A percentile compares a stretch with the other conserved stretches of the same genome.
phyloP scores from a whole-genome alignment of 768 basidiomycete genomes.

The Wakefieldia striispora region DNA sequence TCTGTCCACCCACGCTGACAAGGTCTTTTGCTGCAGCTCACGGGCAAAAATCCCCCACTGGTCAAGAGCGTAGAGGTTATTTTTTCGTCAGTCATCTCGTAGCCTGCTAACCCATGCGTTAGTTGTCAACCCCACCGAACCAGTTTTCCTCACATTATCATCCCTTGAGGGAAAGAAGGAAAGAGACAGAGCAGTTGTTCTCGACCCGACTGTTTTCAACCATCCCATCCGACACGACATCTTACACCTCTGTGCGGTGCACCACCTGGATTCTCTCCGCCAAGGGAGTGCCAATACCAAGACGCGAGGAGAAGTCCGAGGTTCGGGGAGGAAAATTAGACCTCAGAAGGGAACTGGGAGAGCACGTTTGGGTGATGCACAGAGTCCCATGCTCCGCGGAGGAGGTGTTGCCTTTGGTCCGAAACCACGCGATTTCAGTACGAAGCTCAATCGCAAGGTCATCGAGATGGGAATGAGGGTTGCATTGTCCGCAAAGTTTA shows the following conservation, averaged over 20 bases:
- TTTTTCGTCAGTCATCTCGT: slow-evolving; percentile 6
- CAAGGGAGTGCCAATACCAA: slow-evolving; percentile 92
- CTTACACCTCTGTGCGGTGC: slow-evolving; percentile 86
- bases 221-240: slow-evolving; percentile 90
- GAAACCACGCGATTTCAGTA: slow-evolving; percentile 88
- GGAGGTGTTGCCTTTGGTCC: slow-evolving; percentile 94
- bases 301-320: slow-evolving; percentile 85
- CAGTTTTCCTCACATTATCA: slow-evolving; percentile 62
- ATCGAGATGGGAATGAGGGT: slow-evolving; percentile 91
- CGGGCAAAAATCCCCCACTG: not conserved
- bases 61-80: slow-evolving; percentile 16
- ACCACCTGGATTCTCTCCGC: slow-evolving; percentile 84
- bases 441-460: slow-evolving; percentile 90
- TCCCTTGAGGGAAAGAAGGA: slow-evolving; percentile 47
- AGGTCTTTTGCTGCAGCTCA: slow-evolving; percentile 11
- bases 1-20: not conserved
- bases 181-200: slow-evolving; percentile 50
- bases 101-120: slow-evolving; percentile 4
- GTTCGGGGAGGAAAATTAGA: slow-evolving; percentile 85
- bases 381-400: slow-evolving; percentile 83
- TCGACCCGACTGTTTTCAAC: slow-evolving; percentile 81
- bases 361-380: slow-evolving; percentile 87
- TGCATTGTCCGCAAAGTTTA: slow-evolving; percentile 80
- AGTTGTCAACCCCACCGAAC: slow-evolving; percentile 42
- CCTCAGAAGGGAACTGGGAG: slow-evolving; percentile 89